These are phyloP conservation scores for Zygosaccharomyces bailii DNA, from an alignment of 805 yeast genomes.

Conservation along the genomic window DNA sequence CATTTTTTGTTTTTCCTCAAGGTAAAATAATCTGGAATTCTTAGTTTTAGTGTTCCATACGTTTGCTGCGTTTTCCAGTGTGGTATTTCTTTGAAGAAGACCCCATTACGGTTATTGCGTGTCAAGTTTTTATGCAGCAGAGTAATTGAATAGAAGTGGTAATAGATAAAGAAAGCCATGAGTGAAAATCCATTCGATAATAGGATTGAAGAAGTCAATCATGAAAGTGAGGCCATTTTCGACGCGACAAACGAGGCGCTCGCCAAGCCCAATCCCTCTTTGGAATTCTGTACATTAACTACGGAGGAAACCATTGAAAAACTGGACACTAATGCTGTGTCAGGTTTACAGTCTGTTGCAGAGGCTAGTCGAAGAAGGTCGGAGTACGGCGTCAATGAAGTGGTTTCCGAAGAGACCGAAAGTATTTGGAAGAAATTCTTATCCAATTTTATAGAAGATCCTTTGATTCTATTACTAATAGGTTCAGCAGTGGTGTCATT, in stretches of 20 bases:
- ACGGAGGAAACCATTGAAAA: constrained; percentile 62
- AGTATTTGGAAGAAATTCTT: constrained; percentile 65
- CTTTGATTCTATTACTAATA: constrained; percentile 78
- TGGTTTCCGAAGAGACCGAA: constrained; percentile 74
- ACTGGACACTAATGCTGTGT: constrained; percentile 54
- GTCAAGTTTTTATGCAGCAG: background rate
- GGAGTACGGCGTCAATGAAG: constrained; percentile 78
- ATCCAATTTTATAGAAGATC: constrained; percentile 83
- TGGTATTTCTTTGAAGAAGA: background rate
- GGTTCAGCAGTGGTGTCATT: constrained; percentile 88
- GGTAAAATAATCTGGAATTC: background rate
- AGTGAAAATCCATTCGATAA: constrained; percentile 37
- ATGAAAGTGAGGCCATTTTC: constrained; percentile 13
- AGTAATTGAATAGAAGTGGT: background rate
- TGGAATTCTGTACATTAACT: constrained; percentile 56
- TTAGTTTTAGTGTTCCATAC: background rate
- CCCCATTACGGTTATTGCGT: background rate
- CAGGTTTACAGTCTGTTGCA: constrained; percentile 64
- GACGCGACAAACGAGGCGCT: constrained; percentile 27
- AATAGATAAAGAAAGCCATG: constrained; percentile 13
- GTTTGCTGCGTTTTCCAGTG: background rate
- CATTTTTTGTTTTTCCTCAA: background rate
- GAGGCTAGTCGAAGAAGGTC: constrained; percentile 71
- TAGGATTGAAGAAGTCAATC: constrained; percentile 6
- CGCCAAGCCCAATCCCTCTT: constrained; percentile 50